Evolutionary conservation across 371 early-diverging fungal genomes (phyloP).

Genomic region (Phascolomyces articulosus): DNA sequence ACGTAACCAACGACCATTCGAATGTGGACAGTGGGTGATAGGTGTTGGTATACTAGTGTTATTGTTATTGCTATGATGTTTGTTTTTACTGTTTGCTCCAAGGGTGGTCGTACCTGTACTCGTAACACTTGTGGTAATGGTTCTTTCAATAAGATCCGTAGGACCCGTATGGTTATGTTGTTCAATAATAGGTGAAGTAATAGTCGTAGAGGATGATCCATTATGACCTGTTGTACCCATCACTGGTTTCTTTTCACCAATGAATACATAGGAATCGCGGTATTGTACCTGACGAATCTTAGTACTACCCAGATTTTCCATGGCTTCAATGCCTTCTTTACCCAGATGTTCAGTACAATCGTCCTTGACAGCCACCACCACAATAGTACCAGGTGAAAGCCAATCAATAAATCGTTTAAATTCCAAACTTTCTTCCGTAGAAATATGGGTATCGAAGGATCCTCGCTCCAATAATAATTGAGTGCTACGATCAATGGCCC

Average conservation of each 20-base stretch:
- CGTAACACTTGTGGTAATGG: not conserved
- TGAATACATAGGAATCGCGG: conserved; percentile 84
- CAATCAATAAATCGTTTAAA: conserved; percentile 69
- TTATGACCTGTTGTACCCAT: not conserved
- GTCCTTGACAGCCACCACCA: conserved; percentile 72
- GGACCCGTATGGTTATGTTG: not conserved
- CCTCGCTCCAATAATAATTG: conserved; percentile 68
- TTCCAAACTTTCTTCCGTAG: conserved; percentile 70
- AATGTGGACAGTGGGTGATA: conserved; percentile 56
- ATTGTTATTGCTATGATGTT: not conserved
- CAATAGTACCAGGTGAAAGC: conserved; percentile 66
- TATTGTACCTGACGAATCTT: conserved; percentile 60
- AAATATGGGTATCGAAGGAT: conserved; percentile 80
- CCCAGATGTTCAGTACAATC: conserved; percentile 74
- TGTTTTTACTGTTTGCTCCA: not conserved
- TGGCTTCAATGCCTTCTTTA: conserved; percentile 54
- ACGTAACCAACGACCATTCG: conserved; percentile 78
- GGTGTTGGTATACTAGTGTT: conserved; percentile 15
- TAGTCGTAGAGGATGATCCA: not conserved
- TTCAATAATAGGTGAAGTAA: not conserved
- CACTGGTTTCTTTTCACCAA: conserved; percentile 59
- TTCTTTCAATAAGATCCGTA: not conserved
- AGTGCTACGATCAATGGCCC: conserved; percentile 64
- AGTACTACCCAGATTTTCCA: conserved; percentile 67
- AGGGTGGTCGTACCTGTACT: too few species aligned